Percentiles rank a stretch among this genome's conserved stretches.
phyloP scores from a whole-genome alignment of 208 protist species.

The Naegleria lovaniensis region DNA sequence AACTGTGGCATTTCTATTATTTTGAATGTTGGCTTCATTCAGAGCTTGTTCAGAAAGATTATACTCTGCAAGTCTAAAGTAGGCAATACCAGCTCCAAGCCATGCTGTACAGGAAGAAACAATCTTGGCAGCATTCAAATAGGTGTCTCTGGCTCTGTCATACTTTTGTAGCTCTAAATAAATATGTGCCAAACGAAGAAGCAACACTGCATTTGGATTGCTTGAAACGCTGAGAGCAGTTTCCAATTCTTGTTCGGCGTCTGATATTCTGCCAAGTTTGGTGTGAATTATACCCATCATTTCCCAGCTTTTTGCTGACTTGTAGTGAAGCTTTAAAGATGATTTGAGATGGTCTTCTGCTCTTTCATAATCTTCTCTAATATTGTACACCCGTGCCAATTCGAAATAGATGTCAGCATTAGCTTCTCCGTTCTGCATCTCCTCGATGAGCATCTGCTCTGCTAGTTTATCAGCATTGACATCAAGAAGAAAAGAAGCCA shows the following conservation, averaged over 20 bases:
- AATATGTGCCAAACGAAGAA: constrained; percentile 67
- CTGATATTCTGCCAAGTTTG: not conserved
- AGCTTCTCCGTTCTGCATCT: not conserved
- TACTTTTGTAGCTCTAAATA: constrained; percentile 60
- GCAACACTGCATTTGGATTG: constrained; percentile 23
- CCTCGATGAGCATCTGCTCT: not conserved
- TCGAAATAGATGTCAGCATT: not conserved
- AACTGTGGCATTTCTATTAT: constrained; percentile 68
- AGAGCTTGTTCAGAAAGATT: constrained; percentile 68
- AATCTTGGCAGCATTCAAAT: constrained; percentile 56
- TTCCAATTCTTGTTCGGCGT: constrained; percentile 38
- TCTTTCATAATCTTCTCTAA: constrained; percentile 61
- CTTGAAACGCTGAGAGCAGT: constrained; percentile 32
- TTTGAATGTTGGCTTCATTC: constrained; percentile 70
- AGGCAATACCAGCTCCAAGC: constrained; percentile 70
- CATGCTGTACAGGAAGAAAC: constrained; percentile 73
- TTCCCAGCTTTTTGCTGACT: constrained; percentile 47
- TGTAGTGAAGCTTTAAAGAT: constrained; percentile 50
- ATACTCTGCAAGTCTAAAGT: constrained; percentile 62
- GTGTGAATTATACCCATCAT: constrained; percentile 35
- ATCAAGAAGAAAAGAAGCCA: not conserved
- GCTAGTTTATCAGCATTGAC: not conserved
- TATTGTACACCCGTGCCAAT: constrained; percentile 57
- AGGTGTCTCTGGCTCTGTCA: constrained; percentile 63
- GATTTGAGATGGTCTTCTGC: constrained; percentile 51